Base-by-base conservation (phyloP, 257 asterid genomes). In the Petunia axillaris region DNA sequence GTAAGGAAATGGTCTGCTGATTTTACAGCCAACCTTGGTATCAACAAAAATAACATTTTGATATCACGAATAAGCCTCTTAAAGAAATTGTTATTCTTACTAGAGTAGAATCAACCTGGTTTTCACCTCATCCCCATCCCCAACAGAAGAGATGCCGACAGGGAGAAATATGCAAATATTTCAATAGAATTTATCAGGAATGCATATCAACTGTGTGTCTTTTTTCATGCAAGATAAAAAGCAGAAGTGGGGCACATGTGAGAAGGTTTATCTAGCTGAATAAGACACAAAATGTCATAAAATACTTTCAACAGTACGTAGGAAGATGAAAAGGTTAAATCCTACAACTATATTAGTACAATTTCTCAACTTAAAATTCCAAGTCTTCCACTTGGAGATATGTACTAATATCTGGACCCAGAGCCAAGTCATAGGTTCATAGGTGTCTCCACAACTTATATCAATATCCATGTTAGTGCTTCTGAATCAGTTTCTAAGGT, bases 81-180 rank as follows among this genome's bases (percentile, higher is more conserved):
- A 71, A 48, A 71, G 35, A 46, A 48, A 38, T 35, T 71, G 60
- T 71, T 71, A 10, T 46, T 5, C 60, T 71, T 43, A 71, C 8
- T 71, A 71, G 60, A 10, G 25, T 71, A 48, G 25, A 71, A 43
- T 70, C 58, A 70, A 70, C 16, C 41, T 40, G 15, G 16, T 48
- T 13, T 6, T 25, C 25, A 25, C 55, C 25, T 25, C 9, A 0
- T 9, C n/a, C 76, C 41, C 8, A n/a, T 40, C 58, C 6, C 38
- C 55, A 50, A 70, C 77, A 70, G 59, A 70, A 66, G 15, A 46
- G 43, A 70, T 71, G 43, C 35, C 43, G 58, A 71, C 77, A 71
- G 62, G 1, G 62, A 50, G 35, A 55, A 15, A 41, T 67, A 41
- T 41, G 75, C 54, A 67, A 66, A 66, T 11, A 71, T 25, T 48